phyloP scores from a whole-genome alignment of 441 rosid genomes.

The Breynia disticha region DNA sequence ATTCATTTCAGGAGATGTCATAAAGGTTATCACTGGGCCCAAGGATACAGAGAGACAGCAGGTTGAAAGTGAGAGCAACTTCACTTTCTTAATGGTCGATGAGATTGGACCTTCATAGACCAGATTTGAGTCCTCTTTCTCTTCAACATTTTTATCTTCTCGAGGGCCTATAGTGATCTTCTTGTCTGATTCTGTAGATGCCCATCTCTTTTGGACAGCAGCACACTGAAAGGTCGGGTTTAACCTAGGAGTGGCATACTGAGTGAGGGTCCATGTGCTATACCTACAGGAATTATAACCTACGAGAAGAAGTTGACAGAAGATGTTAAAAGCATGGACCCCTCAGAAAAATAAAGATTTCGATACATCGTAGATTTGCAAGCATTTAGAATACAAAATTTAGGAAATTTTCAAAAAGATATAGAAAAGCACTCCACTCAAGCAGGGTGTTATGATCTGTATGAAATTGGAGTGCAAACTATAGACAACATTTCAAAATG shows the following conservation, averaged over 20 bases:
- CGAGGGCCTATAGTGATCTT: constrained; percentile 82
- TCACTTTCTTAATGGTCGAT: constrained; percentile 86
- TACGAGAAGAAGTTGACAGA: constrained; percentile 11
- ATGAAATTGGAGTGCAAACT: no score
- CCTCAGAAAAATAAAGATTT: background rate
- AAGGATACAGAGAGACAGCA: constrained; percentile 94
- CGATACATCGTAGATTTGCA: background rate
- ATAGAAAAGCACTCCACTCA: background rate
- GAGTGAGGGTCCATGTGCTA: constrained; percentile 26
- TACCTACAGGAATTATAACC: constrained; percentile 32
- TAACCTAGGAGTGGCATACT: constrained; percentile 24
- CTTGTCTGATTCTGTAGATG: constrained; percentile 49
- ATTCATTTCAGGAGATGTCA: constrained; percentile 71
- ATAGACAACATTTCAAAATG: no score
- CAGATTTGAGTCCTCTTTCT: constrained; percentile 41
- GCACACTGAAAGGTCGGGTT: constrained; percentile 16
- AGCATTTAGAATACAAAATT: background rate
- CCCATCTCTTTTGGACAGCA: constrained; percentile 46
- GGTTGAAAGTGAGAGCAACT: constrained; percentile 84
- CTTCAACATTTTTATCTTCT: constrained; percentile 22
- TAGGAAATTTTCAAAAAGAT: background rate
- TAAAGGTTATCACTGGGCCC: constrained; percentile 87
- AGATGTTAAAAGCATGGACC: background rate
- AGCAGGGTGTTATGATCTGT: background rate
- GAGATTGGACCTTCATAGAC: constrained; percentile 81